Evolutionary conservation across 2,329 filamentous ascomycete genomes (phyloP), one percentile per base, ranked within the genome.

Genomic region (Ascochyta fabae): DNA sequence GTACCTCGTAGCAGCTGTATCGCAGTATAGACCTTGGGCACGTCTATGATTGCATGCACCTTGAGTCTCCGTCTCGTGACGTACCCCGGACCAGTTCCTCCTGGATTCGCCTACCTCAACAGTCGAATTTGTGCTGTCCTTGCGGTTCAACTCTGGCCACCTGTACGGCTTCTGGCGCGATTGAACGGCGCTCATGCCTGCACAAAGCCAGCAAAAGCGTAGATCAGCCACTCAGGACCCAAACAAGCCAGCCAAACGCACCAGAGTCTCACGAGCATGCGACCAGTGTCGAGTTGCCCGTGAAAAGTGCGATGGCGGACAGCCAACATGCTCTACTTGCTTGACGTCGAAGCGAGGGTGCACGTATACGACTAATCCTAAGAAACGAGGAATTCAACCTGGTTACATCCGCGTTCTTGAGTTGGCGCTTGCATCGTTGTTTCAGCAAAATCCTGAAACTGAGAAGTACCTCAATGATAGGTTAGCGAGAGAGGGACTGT

Each of bases 331-430:
- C 71, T 85, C 84, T 42, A 87, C 87, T 3, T 92, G 89, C 75
- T 80, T 81, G 6, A 79, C 83, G 4, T 84, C 88, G 57, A 84
- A 83, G 49, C 81, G 89, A 44, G 73, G 80, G 31, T 93, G 90
- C 72, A 87, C 87, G 15, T 93, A 92, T 71, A 86, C 88, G 58
- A 83, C 88, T 49, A 86, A 86, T 49, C 86, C 88, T 7, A 91
- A 91, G 75, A 92, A 92, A 72, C 82, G 90, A 60, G 90, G 90
- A 4, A 85, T 93, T 10, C 89, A 89, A 65, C 90, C 90, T n/a
- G 90, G 90, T 15, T 92, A 92, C 68, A 88, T 93, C 50, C 84
- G 89, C 31, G 88, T 88, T 0, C 79, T 93, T 16, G 90, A 93
- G 72, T 74, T 89, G 39, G 83, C 87, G 9, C 80, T 90, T 50